Conservation (phyloP, 2,329 filamentous ascomycete species). For the Phyllosticta citribraziliensis region DNA sequence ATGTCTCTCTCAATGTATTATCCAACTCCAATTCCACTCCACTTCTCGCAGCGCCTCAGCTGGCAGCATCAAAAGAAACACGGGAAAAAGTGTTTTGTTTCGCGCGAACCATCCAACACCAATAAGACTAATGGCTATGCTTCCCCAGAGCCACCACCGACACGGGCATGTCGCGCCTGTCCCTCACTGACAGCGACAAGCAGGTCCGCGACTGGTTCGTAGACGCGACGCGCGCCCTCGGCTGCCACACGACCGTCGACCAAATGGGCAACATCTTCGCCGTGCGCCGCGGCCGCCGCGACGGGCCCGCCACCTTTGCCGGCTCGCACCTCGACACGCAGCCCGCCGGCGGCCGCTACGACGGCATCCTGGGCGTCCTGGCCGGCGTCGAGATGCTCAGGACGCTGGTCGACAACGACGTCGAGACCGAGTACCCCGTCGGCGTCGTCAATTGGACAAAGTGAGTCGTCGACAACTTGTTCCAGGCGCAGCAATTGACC, state of each 20-base stretch:
- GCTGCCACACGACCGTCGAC: constrained; percentile 60
- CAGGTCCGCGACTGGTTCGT: constrained; percentile 67
- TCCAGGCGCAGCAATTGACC: neutral
- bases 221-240: constrained; percentile 49
- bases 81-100: no score
- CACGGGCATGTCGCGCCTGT: constrained; percentile 67
- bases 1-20: neutral
- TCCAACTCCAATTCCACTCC: neutral
- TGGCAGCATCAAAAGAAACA: no score
- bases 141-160: constrained; percentile 43
- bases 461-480: constrained; percentile 23
- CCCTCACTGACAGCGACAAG: constrained; percentile 63
- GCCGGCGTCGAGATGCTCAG: constrained; percentile 65
- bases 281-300: constrained; percentile 51
- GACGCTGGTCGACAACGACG: constrained; percentile 54
- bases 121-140: neutral
- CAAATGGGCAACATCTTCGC: constrained; percentile 77
- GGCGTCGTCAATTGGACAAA: constrained; percentile 75
- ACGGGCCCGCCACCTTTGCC: constrained; percentile 55
- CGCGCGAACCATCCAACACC: neutral
- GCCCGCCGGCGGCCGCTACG: constrained; percentile 57
- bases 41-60: neutral
- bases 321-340: constrained; percentile 56
- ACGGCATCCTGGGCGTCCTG: constrained; percentile 66
- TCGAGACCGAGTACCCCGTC: constrained; percentile 61